Conservation (phyloP, 2,329 filamentous ascomycete genomes). For the Leptographium galeiforme region DNA sequence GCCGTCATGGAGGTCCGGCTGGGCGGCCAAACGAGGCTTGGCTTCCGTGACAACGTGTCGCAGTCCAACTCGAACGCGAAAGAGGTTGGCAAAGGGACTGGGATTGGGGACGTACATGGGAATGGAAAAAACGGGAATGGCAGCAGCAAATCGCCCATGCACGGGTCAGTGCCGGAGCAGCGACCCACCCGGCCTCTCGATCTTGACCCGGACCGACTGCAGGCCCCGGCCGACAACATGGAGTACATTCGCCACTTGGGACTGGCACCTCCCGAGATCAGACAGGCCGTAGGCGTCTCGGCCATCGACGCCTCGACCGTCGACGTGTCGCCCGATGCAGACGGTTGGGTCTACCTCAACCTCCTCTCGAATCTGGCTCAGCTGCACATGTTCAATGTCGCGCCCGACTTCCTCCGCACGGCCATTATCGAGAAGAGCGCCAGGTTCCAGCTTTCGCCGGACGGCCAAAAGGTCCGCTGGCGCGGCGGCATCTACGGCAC, state of each 20-base stretch:
- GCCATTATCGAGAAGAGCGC: slow-evolving; percentile 58
- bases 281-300: slow-evolving; percentile 17
- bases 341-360: slow-evolving; percentile 76
- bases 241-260: slow-evolving; percentile 66
- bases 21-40: slow-evolving; percentile 23
- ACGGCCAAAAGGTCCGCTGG: slow-evolving; percentile 72
- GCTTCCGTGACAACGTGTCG: slow-evolving; percentile 30
- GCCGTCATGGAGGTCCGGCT: slow-evolving; percentile 30
- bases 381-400: slow-evolving; percentile 74
- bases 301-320: slow-evolving; percentile 20
- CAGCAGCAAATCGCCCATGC: slow-evolving; percentile 22
- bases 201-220: slow-evolving; percentile 63
- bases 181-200: slow-evolving; percentile 65
- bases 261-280: slow-evolving; percentile 44
- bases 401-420: slow-evolving; percentile 60
- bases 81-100: slow-evolving; percentile 18
- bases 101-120: slow-evolving; percentile 8
- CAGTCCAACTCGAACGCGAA: slow-evolving; percentile 34
- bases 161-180: slow-evolving; percentile 44
- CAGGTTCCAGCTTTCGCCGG: slow-evolving; percentile 63
- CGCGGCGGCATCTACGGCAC: slow-evolving; percentile 55
- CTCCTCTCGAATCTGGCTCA: slow-evolving; percentile 71
- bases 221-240: slow-evolving; percentile 65
- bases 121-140: slow-evolving; percentile 15
- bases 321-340: slow-evolving; percentile 45